Evolutionary conservation across 176 grass and related monocot species (phyloP).

Genomic region (Eleusine indica): DNA sequence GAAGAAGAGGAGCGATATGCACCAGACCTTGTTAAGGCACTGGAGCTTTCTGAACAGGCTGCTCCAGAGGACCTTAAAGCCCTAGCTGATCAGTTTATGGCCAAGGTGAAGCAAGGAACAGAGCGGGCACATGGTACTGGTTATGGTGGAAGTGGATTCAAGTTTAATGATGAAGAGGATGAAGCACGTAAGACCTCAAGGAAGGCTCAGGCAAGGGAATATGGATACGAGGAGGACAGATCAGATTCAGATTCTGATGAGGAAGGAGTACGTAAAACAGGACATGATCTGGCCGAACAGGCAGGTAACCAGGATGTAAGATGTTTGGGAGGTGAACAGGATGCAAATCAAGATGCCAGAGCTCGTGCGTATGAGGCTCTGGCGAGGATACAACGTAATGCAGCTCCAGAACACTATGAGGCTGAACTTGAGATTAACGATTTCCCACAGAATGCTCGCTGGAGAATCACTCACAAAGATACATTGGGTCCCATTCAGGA

Average conservation of each 20-base stretch:
- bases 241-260: slow-evolving; percentile 97
- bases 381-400: slow-evolving; percentile 88
- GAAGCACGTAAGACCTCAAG: slow-evolving; percentile 82
- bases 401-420: slow-evolving; percentile 89
- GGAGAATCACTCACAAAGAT: slow-evolving; percentile 96
- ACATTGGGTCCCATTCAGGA: slow-evolving; percentile 89
- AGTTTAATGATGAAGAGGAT: slow-evolving; percentile 98
- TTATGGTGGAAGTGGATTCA: slow-evolving; percentile 95
- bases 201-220: slow-evolving; percentile 91
- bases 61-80: slow-evolving; percentile 84
- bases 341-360: background rate
- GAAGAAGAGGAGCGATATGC: slow-evolving; percentile 89
- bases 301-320: slow-evolving; percentile 9
- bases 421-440: slow-evolving; percentile 97
- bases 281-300: slow-evolving; percentile 61
- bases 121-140: slow-evolving; percentile 89
- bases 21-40: slow-evolving; percentile 91
- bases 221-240: slow-evolving; percentile 91
- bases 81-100: slow-evolving; percentile 84
- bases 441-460: slow-evolving; percentile 88
- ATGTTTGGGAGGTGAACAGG: no score
- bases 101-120: slow-evolving; percentile 88
- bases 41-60: slow-evolving; percentile 85
- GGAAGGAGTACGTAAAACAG: slow-evolving; percentile 74
- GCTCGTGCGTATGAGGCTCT: slow-evolving; percentile 71